Evolutionary conservation across 371 early-diverging fungal species (phyloP).

Genomic region (Mortierella sp.): DNA sequence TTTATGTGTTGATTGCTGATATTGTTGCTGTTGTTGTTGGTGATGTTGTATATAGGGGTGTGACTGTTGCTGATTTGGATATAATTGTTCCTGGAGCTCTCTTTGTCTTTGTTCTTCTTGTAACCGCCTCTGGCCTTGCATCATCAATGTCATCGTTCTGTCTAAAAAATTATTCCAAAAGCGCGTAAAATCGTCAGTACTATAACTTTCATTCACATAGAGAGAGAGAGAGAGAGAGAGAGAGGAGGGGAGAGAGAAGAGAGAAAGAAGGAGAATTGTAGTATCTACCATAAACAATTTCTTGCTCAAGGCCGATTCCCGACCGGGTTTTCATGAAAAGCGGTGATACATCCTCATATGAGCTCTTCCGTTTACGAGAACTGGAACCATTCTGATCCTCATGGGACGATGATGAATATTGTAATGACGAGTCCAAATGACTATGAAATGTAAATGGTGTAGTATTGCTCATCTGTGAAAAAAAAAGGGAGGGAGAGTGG

Average conservation of each 20-base stretch:
- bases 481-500: background rate
- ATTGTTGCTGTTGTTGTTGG: background rate
- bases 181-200: background rate
- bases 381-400: background rate
- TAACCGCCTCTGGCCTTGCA: slow-evolving; percentile 37
- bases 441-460: slow-evolving; percentile 27
- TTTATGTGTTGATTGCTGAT: slow-evolving; percentile 10
- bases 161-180: slow-evolving; percentile 11
- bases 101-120: slow-evolving; percentile 26
- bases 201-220: background rate
- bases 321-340: slow-evolving; percentile 45
- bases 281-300: slow-evolving; percentile 48
- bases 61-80: slow-evolving; percentile 11
- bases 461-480: slow-evolving; percentile 17
- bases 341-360: slow-evolving; percentile 44
- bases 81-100: slow-evolving; percentile 14
- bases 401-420: slow-evolving; percentile 1
- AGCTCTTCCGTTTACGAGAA: slow-evolving; percentile 38
- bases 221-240: background rate
- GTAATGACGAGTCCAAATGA: slow-evolving; percentile 24
- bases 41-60: slow-evolving; percentile 1
- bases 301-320: slow-evolving; percentile 48
- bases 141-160: slow-evolving; percentile 46
- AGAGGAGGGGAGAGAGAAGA: background rate
- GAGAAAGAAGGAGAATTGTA: background rate